A percentile compares a stretch with the other conserved stretches of the same genome.
phyloP scores from a whole-genome alignment of 257 asterid species.

The Handroanthus guayacan region DNA sequence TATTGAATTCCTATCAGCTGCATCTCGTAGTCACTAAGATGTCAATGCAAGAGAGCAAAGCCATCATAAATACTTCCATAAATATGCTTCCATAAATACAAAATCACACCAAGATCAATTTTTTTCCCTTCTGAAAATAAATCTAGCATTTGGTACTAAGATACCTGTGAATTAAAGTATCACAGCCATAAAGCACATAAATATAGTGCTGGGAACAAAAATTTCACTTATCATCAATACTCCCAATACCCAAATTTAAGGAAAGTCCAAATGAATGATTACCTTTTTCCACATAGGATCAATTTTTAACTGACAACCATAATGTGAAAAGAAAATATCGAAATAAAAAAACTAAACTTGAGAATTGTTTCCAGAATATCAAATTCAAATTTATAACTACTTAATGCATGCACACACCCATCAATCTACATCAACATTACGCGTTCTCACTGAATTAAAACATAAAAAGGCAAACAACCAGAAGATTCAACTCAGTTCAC shows the following conservation, averaged over 20 bases:
- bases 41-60: not conserved
- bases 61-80: not conserved
- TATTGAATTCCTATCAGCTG: not conserved
- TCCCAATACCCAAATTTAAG: not conserved
- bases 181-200: not conserved
- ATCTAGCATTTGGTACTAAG: not conserved
- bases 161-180: too few species aligned
- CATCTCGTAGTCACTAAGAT: not conserved
- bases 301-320: too few species aligned
- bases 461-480: not conserved
- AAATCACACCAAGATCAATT: not conserved
- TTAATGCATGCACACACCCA: not conserved
- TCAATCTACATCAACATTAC: not conserved
- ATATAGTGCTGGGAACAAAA: not conserved
- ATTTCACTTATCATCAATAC: not conserved
- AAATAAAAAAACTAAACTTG: too few species aligned
- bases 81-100: not conserved
- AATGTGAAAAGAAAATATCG: too few species aligned
- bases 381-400: not conserved
- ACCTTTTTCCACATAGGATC: too few species aligned
- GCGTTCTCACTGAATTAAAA: not conserved
- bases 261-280: too few species aligned
- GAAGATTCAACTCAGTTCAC: not conserved
- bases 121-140: not conserved
- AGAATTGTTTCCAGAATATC: too few species aligned